A percentile compares a stretch with the other conserved stretches of the same genome.
phyloP scores from a whole-genome alignment of 2,329 filamentous ascomycete species.

The Alternaria triticimaculans region DNA sequence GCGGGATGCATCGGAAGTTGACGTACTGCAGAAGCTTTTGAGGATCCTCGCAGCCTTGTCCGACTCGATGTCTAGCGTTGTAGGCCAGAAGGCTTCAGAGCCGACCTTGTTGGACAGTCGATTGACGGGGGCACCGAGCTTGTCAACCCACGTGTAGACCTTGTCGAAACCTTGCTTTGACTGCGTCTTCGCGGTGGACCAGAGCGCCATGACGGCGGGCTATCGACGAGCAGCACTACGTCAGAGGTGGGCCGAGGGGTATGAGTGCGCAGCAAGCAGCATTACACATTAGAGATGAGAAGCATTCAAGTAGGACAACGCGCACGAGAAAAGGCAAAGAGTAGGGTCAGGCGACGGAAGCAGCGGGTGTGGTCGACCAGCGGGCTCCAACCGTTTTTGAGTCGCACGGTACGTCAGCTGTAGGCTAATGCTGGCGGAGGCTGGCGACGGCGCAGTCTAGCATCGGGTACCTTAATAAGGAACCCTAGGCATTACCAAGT shows the following conservation, averaged over 20 bases:
- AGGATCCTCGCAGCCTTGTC: slow-evolving; percentile 91
- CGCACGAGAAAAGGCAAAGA: slow-evolving; percentile 15
- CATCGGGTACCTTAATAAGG: slow-evolving; percentile 36
- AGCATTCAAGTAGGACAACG: slow-evolving; percentile 17
- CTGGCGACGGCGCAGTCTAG: slow-evolving; percentile 17
- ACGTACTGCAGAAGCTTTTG: slow-evolving; percentile 85
- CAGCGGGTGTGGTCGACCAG: slow-evolving; percentile 24
- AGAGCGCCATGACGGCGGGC: slow-evolving; percentile 36
- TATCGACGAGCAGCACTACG: slow-evolving; percentile 6
- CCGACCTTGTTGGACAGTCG: slow-evolving; percentile 81
- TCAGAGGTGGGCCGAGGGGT: slow-evolving; percentile 23
- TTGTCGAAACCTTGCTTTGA: slow-evolving; percentile 69
- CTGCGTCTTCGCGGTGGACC: slow-evolving; percentile 44
- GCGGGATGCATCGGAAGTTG: slow-evolving; percentile 24
- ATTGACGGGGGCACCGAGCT: slow-evolving; percentile 78
- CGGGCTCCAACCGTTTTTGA: slow-evolving; percentile 34
- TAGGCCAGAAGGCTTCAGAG: slow-evolving; percentile 83
- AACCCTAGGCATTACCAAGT: slow-evolving; percentile 15
- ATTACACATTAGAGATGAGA: slow-evolving; percentile 31
- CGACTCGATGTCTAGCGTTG: slow-evolving; percentile 83
- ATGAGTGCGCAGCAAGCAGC: slow-evolving; percentile 18
- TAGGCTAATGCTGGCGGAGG: slow-evolving; percentile 24
- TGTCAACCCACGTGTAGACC: slow-evolving; percentile 70
- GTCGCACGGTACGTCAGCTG: slow-evolving; percentile 31
- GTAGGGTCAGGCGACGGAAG: slow-evolving; percentile 18